Evolutionary conservation across 2,329 filamentous ascomycete species (phyloP).

Genomic region (Bipolaris oryzae): DNA sequence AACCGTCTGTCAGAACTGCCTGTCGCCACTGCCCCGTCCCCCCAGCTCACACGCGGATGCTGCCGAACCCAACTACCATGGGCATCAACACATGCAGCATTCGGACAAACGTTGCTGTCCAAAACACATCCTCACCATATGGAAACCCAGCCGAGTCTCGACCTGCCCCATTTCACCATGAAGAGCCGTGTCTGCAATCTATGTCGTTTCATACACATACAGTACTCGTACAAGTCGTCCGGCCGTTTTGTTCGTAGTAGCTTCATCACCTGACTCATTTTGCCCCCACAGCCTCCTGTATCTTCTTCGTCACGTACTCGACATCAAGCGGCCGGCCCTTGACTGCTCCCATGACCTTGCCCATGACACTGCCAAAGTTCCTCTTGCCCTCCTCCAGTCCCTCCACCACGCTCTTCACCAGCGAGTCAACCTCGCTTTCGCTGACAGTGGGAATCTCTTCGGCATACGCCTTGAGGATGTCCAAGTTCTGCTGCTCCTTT

Average conservation of each 20-base stretch:
- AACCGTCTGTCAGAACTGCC: not conserved
- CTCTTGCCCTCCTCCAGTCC: conserved; percentile 57
- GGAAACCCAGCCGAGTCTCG: conserved; percentile 4
- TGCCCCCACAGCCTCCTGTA: conserved; percentile 55
- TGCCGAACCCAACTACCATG: not conserved
- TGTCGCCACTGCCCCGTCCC: not conserved
- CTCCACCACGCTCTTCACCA: conserved; percentile 61
- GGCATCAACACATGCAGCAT: not conserved
- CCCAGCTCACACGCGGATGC: not conserved
- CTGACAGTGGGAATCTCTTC: conserved; percentile 63
- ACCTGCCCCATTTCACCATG: not conserved
- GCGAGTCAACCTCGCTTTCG: conserved; percentile 62
- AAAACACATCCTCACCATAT: not conserved
- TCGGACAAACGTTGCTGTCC: not conserved
- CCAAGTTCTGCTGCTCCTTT: conserved; percentile 71
- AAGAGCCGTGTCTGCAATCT: conserved; percentile 6
- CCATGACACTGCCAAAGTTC: conserved; percentile 68
- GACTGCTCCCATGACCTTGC: conserved; percentile 59
- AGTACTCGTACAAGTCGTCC: conserved; percentile 9
- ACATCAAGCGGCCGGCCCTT: conserved; percentile 70
- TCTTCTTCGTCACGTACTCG: conserved; percentile 64
- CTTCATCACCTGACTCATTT: conserved; percentile 18
- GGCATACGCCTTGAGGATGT: conserved; percentile 69
- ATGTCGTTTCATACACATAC: conserved; percentile 7
- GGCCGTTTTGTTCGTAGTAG: not conserved